These are phyloP conservation scores for Scedosporium dehoogii DNA, from an alignment of 2,329 filamentous ascomycete species.

Conservation along the genomic window DNA sequence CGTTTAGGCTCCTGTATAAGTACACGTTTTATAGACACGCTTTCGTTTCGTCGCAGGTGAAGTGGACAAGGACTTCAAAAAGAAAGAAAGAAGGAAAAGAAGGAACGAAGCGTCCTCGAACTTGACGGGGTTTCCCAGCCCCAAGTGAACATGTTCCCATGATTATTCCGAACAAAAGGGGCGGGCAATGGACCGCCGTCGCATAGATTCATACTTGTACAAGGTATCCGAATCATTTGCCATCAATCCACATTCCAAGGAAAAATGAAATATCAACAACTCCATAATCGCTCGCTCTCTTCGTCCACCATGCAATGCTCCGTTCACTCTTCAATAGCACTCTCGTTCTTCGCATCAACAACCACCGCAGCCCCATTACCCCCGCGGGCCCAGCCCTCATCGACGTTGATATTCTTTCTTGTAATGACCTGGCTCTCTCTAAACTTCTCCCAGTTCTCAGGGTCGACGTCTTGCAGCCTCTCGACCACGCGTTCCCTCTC, in stretches of 20 bases:
- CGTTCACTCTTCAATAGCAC: background rate
- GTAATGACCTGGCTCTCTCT: constrained; percentile 41
- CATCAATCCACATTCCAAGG: background rate
- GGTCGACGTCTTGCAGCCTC: constrained; percentile 48
- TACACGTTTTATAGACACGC: too few species aligned
- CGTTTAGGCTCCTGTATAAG: too few species aligned
- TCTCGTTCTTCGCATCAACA: background rate
- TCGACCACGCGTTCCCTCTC: constrained; percentile 39
- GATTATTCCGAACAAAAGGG: background rate
- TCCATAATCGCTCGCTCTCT: background rate
- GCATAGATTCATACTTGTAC: background rate
- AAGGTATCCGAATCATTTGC: background rate
- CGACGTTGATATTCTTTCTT: constrained; percentile 1
- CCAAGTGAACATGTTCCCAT: background rate
- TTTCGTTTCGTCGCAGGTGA: too few species aligned
- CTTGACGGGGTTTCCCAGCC: background rate
- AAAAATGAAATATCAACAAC: background rate
- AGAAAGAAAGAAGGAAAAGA: background rate
- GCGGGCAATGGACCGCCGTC: background rate
- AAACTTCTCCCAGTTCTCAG: constrained; percentile 55
- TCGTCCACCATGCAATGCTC: too few species aligned
- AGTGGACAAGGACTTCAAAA: background rate
- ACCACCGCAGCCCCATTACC: background rate
- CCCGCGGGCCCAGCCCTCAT: background rate
- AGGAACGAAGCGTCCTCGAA: background rate